These are phyloP conservation scores for Lumnitzera littorea DNA, from an alignment of 345 rosid species.

Conservation along the genomic window DNA sequence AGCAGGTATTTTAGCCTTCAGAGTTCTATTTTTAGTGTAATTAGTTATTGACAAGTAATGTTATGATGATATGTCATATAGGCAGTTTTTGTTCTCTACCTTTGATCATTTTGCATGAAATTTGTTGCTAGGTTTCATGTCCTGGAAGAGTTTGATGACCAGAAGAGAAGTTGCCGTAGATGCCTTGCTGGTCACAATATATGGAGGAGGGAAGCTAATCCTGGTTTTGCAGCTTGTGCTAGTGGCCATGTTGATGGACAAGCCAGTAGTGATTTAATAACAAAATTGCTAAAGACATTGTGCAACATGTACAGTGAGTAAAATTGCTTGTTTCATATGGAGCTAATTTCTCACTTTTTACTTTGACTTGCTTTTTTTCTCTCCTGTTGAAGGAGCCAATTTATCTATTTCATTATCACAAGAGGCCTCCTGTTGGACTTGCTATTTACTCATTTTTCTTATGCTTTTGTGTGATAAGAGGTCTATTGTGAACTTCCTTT, in stretches of 20 bases:
- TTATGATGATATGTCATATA: no score
- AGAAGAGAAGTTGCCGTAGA: constrained; percentile 97
- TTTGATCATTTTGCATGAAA: no score
- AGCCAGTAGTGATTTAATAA: constrained; percentile 65
- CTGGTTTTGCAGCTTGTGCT: constrained; percentile 45
- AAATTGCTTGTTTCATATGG: background rate
- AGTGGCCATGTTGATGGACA: constrained; percentile 62
- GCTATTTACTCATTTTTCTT: no score
- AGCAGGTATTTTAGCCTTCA: constrained; percentile 53
- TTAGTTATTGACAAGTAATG: no score
- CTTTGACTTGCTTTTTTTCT: background rate
- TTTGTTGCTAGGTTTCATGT: constrained; percentile 62
- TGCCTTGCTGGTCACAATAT: constrained; percentile 99
- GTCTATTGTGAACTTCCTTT: no score
- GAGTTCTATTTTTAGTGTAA: no score
- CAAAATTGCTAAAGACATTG: constrained; percentile 79
- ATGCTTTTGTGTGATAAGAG: no score
- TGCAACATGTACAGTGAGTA: constrained; percentile 85
- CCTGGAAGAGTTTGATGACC: constrained; percentile 98
- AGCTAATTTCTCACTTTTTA: constrained; percentile 3
- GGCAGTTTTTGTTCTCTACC: no score
- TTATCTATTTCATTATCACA: no score
- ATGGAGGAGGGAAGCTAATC: constrained; percentile 92
- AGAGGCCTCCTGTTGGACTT: no score
- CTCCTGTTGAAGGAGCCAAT: no score